These are phyloP conservation scores for Coemansia sp. DNA, from an alignment of 192 early-diverging fungal genomes.

Conservation along the genomic window DNA sequence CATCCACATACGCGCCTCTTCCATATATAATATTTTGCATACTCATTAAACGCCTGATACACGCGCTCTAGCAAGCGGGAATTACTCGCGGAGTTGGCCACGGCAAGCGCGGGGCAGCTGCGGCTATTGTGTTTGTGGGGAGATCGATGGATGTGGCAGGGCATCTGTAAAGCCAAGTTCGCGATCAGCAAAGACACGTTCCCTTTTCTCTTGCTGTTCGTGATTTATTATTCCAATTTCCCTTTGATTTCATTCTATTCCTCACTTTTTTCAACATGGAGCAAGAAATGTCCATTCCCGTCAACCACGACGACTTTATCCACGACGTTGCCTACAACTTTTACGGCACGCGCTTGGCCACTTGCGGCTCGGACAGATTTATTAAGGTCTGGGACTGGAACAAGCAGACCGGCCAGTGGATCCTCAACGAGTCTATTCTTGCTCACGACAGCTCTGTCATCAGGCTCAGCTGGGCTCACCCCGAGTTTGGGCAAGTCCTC, in stretches of 20 bases:
- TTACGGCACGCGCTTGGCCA: slow-evolving; percentile 90
- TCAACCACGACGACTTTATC: slow-evolving; percentile 84
- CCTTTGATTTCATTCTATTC: neutral
- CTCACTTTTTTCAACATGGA: slow-evolving; percentile 23
- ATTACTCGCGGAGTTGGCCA: too few species aligned
- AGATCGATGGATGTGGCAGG: too few species aligned
- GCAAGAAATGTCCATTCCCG: slow-evolving; percentile 51
- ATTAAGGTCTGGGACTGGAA: slow-evolving; percentile 94
- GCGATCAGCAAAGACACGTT: too few species aligned
- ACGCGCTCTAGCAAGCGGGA: neutral
- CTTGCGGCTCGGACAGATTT: slow-evolving; percentile 90
- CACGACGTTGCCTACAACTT: slow-evolving; percentile 91
- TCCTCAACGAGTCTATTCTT: slow-evolving; percentile 70
- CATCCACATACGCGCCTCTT: neutral
- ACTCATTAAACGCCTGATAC: neutral
- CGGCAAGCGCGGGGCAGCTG: too few species aligned
- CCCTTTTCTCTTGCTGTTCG: too few species aligned
- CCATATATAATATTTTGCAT: neutral
- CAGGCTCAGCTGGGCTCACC: slow-evolving; percentile 92
- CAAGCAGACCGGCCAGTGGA: slow-evolving; percentile 71
- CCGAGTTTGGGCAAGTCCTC: slow-evolving; percentile 93
- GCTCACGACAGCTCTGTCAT: slow-evolving; percentile 85
- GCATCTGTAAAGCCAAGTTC: too few species aligned
- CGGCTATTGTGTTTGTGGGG: too few species aligned
- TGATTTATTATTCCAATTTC: too few species aligned